A percentile compares a stretch with the other conserved stretches of the same genome.
Conservation (phyloP, 257 asterid genomes). For the Datura wrightii region DNA sequence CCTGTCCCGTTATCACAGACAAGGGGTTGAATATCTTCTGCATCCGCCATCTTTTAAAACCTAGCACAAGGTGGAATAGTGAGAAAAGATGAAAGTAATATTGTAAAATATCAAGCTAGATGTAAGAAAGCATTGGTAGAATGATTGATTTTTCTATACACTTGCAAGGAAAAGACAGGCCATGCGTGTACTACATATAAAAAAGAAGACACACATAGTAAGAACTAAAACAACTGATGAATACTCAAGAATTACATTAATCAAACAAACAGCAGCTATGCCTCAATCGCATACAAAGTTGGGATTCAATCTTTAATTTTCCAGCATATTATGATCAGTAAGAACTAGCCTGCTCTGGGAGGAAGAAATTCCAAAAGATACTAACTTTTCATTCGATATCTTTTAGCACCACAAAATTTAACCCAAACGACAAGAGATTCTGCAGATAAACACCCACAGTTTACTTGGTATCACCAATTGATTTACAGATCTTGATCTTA, state of each 20-base stretch:
- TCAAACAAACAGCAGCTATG: not conserved
- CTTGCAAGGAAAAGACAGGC: not conserved
- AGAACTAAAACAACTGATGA: not conserved
- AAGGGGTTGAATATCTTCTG: slow-evolving; percentile 48
- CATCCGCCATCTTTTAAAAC: slow-evolving; percentile 40
- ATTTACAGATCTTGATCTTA: not conserved
- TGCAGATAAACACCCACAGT: not conserved
- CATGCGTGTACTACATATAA: not conserved
- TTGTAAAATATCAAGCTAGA: not conserved
- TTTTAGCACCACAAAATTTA: not conserved
- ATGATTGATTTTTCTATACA: not conserved
- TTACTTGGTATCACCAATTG: not conserved
- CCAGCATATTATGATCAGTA: not conserved
- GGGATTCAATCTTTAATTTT: not conserved
- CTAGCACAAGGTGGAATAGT: not conserved
- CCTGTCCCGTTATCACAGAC: slow-evolving; percentile 55
- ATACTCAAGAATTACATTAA: not conserved
- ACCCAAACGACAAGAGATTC: not conserved
- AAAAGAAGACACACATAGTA: not conserved
- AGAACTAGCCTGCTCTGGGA: not conserved
- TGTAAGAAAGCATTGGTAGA: not conserved
- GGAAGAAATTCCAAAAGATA: not conserved
- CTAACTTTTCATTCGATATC: not conserved
- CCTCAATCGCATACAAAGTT: not conserved
- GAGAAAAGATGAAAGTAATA: not conserved